Evolutionary conservation across 192 early-diverging fungal genomes (phyloP).

Genomic region (Gryganskiella cystojenkinii): DNA sequence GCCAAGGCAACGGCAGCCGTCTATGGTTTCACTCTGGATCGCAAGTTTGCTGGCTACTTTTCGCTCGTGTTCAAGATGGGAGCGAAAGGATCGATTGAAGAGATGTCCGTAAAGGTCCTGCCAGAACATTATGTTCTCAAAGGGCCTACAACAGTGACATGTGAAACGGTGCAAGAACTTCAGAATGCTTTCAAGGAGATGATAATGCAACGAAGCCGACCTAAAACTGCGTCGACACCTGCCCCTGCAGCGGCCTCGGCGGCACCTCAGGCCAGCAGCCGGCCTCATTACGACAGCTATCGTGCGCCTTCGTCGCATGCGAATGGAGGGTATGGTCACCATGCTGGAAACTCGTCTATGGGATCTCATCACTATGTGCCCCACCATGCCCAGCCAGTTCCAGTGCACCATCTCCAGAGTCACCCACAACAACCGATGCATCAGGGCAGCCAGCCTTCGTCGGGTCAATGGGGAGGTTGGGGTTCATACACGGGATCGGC

Average conservation of each 20-base stretch:
- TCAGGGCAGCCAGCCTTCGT: constrained; percentile 20
- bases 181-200: constrained; percentile 78
- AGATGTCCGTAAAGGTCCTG: constrained; percentile 80
- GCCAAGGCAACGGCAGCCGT: constrained; percentile 74
- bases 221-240: constrained; percentile 20
- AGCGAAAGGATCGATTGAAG: constrained; percentile 66
- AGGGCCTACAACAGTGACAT: constrained; percentile 71
- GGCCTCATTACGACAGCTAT: constrained; percentile 39
- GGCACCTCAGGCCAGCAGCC: constrained; percentile 11
- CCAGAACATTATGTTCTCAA: constrained; percentile 83
- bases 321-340: constrained; percentile 23
- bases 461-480: constrained; percentile 41
- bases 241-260: constrained; percentile 13
- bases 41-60: constrained; percentile 78
- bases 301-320: constrained; percentile 14
- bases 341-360: constrained; percentile 7
- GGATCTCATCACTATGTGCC: constrained; percentile 41
- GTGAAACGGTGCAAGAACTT: constrained; percentile 76
- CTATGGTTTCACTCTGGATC: constrained; percentile 83
- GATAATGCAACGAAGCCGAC: constrained; percentile 36
- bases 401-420: constrained; percentile 12
- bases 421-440: constrained; percentile 40
- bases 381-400: constrained; percentile 30
- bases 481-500: constrained; percentile 42
- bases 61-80: constrained; percentile 82